Percentiles rank a stretch among this genome's conserved stretches.
phyloP scores from a whole-genome alignment of 176 grass and related monocot genomes.

The Phragmites australis region DNA sequence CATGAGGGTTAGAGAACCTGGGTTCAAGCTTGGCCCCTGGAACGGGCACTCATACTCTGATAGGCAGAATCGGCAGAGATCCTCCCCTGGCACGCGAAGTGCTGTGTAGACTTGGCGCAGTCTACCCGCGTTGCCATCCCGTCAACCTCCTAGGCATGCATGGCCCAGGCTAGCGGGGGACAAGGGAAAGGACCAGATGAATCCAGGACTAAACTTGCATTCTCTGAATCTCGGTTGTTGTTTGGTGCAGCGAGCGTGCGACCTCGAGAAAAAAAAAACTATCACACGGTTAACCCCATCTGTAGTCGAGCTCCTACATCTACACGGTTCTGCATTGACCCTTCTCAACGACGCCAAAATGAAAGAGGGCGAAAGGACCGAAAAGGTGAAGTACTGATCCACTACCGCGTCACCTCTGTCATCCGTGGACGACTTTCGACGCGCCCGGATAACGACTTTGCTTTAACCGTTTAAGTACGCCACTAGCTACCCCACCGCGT shows the following conservation, averaged over 20 bases:
- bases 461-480: background rate
- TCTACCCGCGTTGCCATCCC: background rate
- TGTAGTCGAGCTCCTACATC: too few species aligned
- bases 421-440: slow-evolving; percentile 1
- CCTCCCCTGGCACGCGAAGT: background rate
- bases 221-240: background rate
- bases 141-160: background rate
- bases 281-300: background rate
- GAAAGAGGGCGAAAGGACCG: background rate
- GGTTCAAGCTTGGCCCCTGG: background rate
- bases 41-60: background rate
- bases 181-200: background rate
- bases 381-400: background rate
- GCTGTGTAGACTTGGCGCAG: slow-evolving; percentile 6
- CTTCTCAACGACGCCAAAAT: background rate
- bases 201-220: background rate
- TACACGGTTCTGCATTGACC: background rate
- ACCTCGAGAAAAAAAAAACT: background rate
- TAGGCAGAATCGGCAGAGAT: background rate
- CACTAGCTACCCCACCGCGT: background rate
- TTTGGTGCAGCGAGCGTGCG: background rate
- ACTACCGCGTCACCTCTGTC: background rate
- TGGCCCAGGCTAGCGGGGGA: slow-evolving; percentile 10
- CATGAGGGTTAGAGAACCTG: background rate
- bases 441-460: background rate